Percentiles rank a stretch among this genome's conserved stretches.
These are phyloP conservation scores for Leishmania lainsoni DNA, from an alignment of 208 protist genomes.

Conservation along the genomic window DNA sequence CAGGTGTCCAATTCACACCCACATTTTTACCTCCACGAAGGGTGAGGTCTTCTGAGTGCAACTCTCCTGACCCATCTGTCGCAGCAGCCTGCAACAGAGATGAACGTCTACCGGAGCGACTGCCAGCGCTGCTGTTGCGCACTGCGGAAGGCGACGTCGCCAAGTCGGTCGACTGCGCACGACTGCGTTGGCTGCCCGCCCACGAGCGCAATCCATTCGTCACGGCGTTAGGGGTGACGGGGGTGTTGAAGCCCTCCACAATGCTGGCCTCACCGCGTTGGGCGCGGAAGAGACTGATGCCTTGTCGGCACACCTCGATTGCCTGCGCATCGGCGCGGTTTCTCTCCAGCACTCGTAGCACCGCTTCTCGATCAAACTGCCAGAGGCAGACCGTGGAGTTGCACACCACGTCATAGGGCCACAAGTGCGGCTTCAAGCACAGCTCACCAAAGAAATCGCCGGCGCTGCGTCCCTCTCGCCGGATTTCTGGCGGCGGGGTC, in stretches of 20 bases:
- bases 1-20: slow-evolving; percentile 7
- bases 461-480: slow-evolving; percentile 44
- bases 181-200: slow-evolving; percentile 7
- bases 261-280: slow-evolving; percentile 66
- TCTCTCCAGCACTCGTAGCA: slow-evolving; percentile 51
- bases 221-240: not conserved
- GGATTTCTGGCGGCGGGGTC: slow-evolving; percentile 9
- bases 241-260: slow-evolving; percentile 40
- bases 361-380: slow-evolving; percentile 48
- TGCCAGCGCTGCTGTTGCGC: not conserved
- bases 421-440: slow-evolving; percentile 76
- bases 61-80: not conserved
- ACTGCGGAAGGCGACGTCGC: not conserved
- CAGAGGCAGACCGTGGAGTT: slow-evolving; percentile 80
- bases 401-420: slow-evolving; percentile 58
- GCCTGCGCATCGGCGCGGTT: slow-evolving; percentile 66
- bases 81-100: not conserved
- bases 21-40: not conserved
- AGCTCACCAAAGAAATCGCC: slow-evolving; percentile 83
- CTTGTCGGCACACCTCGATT: slow-evolving; percentile 75
- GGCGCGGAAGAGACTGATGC: slow-evolving; percentile 70
- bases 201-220: slow-evolving; percentile 1
- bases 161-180: slow-evolving; percentile 17
- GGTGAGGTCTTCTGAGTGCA: not conserved
- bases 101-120: not conserved